Evolutionary conservation across 1,139 yeast species (phyloP), one percentile per base, ranked within the genome.

Genomic region (Candida sanyaensis): DNA sequence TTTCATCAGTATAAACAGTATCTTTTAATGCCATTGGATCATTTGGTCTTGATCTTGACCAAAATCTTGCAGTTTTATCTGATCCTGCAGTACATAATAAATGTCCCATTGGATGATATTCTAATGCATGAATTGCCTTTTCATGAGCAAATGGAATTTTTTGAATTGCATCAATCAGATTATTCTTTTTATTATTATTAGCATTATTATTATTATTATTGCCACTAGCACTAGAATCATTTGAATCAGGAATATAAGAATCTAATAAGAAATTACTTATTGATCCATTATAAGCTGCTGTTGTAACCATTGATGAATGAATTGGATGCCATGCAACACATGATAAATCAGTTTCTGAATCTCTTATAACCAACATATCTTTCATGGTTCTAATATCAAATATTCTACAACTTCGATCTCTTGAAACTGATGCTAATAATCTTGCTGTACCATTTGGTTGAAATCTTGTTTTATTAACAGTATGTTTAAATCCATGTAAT

Each of bases 21-120:
- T 92, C 97, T 55, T 84, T 82, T 68, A 84, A 90, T 2, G 92
- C 88, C 63, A 80, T 80, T 0, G 90, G 87, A 68, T 93, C 99
- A 57, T 86, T 87, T 1, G 97, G 98, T 62, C 96, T 77, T 1
- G 96, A 88, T 46, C 99, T 77, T 32, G 93, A 84, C 99, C 99
- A 93, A 68, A 93, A 89, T 52, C 97, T 72, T n/a, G 96, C 90
- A 10, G 95, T 84, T 62, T 95, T 81, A 66, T 93, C 99, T 50
- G 95, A 91, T 27, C 97, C 93, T 0, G 97, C 98, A 12, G 97
- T 84, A 51, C 96, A 86, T 42, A 93, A 74, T 47, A 92, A 73
- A 66, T 93, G 98, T 2, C 99, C 99, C 59, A 89, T 74, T 3
- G 98, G 98, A 67, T 92, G 97, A 62, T 91, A 93, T 56, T 92